phyloP scores from a whole-genome alignment of 306 rosid genomes.

The Acacia acuminata region DNA sequence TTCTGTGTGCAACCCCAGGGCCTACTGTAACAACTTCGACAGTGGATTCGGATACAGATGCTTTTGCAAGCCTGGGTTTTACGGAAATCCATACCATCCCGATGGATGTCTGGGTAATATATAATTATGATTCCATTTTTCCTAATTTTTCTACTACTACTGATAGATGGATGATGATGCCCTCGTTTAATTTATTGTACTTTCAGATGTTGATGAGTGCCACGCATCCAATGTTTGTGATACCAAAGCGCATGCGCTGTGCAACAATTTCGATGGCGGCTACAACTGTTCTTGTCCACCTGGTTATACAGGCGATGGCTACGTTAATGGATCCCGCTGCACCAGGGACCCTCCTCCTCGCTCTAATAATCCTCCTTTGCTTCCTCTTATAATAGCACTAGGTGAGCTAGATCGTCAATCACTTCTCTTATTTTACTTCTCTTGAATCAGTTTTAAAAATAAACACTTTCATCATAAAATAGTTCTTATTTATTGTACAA shows the following conservation, averaged over 20 bases:
- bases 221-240: not conserved
- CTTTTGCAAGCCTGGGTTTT: not conserved
- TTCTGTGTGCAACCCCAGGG: not conserved
- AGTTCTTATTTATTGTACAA: too few relatives aligned
- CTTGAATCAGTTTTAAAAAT: not conserved
- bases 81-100: not conserved
- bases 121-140: too few relatives aligned
- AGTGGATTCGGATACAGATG: not conserved
- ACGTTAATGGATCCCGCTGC: not conserved
- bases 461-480: not conserved
- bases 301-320: not conserved
- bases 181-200: not conserved
- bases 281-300: not conserved
- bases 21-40: accelerated
- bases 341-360: not conserved
- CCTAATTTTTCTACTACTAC: too few relatives aligned
- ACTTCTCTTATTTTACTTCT: not conserved
- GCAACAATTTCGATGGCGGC: not conserved
- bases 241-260: not conserved
- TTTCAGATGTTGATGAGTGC: not conserved
- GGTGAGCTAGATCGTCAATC: not conserved
- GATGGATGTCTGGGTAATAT: too few relatives aligned
- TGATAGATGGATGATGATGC: too few relatives aligned
- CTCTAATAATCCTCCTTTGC: too few relatives aligned
- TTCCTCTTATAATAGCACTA: not conserved